Evolutionary conservation across 2,329 filamentous ascomycete species (phyloP), one percentile per base, ranked within the genome.

Genomic region (Aspergillus sp.): DNA sequence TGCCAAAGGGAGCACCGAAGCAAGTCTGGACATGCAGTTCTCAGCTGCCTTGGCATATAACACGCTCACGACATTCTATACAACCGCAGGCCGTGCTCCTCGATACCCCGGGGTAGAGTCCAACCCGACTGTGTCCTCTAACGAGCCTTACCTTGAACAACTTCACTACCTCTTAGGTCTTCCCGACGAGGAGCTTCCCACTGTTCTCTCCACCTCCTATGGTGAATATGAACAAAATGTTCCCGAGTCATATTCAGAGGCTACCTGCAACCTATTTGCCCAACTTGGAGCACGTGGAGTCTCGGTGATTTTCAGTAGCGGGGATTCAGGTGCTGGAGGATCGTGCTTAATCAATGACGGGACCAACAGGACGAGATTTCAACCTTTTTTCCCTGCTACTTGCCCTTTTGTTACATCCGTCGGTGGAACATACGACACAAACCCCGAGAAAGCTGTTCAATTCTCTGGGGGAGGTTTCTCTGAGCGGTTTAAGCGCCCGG

Each of bases 201-300:
- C 78, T 4, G 78, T 86, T 12, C 72, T 88, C 34, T 77, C 75
- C 33, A 84, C 82, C n/a, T 87, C 83, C 0, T 88, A 88, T 57
- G 83, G 82, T 27, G 82, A 86, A 52, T 74, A 82, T 37, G 85
- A 88, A 61, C 80, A 74, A 59, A 76, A 73, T 4, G 69, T 87
- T 0, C 81, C 82, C 0, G 64, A 66, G 19, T 66, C 71, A 4
- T 86, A 86, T 58, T 76, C 80, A 6, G 70, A 77, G 54, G 72
- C 77, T 44, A 75, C 80, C 13, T 86, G 86, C 64, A 74, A 74
- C 29, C 68, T 81, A 34, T 81, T 84, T 47, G 80, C 77, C 5
- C 79, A 84, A 47, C 75, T 88, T 5, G 82, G 81, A 19, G 74
- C 78, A 1, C 78, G 84, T 8, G 85, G 85, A 29, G 78, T 86